Percentiles rank a stretch among this genome's conserved stretches.
phyloP scores from a whole-genome alignment of 179 eudicot genomes.

The Actinidia arguta region DNA sequence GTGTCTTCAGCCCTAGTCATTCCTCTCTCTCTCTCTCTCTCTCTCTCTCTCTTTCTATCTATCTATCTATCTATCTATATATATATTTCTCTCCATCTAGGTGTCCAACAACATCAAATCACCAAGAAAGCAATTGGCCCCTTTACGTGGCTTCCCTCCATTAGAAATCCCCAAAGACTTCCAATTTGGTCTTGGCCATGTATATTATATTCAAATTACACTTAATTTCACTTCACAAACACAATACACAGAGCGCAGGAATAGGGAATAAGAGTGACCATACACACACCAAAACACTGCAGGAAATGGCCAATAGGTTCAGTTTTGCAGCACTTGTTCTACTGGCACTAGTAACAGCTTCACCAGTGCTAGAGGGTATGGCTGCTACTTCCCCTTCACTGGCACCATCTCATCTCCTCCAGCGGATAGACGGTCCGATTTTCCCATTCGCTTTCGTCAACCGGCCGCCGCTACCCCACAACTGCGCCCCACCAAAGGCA shows the following conservation, averaged over 20 bases:
- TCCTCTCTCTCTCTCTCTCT: not conserved
- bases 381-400: not conserved
- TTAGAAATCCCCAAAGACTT: not conserved
- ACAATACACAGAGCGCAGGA: not conserved
- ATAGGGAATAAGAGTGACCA: not conserved
- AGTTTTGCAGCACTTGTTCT: not conserved
- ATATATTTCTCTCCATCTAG: not conserved
- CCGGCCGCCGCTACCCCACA: not conserved
- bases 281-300: not conserved
- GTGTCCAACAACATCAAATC: not conserved
- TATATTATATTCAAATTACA: too few species aligned
- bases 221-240: not conserved
- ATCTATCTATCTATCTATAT: too few species aligned
- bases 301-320: not conserved
- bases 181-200: too few species aligned
- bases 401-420: too few species aligned
- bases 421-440: not conserved
- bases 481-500: not conserved
- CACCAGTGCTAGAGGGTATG: not conserved
- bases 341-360: not conserved
- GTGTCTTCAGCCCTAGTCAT: not conserved
- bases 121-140: not conserved
- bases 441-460: not conserved
- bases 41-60: not conserved
- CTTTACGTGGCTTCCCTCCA: not conserved